phyloP scores from a whole-genome alignment of 2,329 filamentous ascomycete genomes.

The Fusarium guadeloupense region DNA sequence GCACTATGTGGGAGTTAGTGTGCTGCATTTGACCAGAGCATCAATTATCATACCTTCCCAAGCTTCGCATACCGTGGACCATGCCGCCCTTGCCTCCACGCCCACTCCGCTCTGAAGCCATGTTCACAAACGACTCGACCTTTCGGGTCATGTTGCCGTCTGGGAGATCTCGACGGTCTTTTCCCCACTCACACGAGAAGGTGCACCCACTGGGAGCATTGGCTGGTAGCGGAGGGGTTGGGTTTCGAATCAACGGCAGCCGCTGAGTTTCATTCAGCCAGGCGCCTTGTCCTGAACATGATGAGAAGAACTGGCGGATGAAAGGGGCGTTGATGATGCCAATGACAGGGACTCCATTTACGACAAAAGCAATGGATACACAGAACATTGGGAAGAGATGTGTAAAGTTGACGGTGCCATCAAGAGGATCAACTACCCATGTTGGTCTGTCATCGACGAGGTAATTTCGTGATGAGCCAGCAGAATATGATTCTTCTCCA shows the following conservation, averaged over 20 bases:
- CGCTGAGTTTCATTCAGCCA: conserved; percentile 72
- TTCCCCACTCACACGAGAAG: conserved; percentile 82
- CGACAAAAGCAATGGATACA: conserved; percentile 76
- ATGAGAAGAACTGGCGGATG: conserved; percentile 73
- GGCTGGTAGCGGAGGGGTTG: conserved; percentile 69
- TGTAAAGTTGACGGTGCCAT: conserved; percentile 84
- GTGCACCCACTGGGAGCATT: conserved; percentile 74
- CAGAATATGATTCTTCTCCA: conserved; percentile 80
- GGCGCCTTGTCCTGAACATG: conserved; percentile 71
- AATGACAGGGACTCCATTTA: conserved; percentile 68
- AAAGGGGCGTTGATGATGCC: conserved; percentile 79
- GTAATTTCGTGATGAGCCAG: conserved; percentile 72
- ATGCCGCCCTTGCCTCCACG: conserved; percentile 75
- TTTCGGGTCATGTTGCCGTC: conserved; percentile 77
- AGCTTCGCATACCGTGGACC: conserved; percentile 78
- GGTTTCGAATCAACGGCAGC: conserved; percentile 70
- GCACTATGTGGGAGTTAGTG: conserved; percentile 58
- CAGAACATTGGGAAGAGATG: conserved; percentile 86
- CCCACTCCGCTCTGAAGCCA: conserved; percentile 73
- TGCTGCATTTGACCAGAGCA: background rate
- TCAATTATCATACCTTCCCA: conserved; percentile 61
- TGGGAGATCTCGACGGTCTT: conserved; percentile 72
- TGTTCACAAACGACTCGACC: conserved; percentile 77
- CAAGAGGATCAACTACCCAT: conserved; percentile 81
- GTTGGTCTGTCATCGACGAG: conserved; percentile 71